phyloP scores from a whole-genome alignment of 2,329 filamentous ascomycete species.

The Botrytis deweyae region DNA sequence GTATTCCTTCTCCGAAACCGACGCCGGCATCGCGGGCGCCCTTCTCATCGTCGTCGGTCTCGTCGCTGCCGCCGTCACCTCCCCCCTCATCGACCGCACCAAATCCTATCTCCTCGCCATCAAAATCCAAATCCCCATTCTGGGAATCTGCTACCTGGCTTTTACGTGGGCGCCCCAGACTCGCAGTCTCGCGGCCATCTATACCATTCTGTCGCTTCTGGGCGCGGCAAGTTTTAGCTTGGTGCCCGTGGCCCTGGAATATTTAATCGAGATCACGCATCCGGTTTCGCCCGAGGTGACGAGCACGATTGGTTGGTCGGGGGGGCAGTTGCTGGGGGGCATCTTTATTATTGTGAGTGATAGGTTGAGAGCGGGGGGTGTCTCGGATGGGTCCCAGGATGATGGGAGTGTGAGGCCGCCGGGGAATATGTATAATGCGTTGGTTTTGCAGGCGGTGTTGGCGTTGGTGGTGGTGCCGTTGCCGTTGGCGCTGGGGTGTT shows the following conservation, averaged over 20 bases:
- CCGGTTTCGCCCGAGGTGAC: constrained; percentile 85
- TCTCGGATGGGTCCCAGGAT: constrained; percentile 41
- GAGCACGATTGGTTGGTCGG: constrained; percentile 79
- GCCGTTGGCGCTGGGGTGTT: constrained; percentile 67
- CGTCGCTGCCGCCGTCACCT: constrained; percentile 69
- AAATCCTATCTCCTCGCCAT: constrained; percentile 75
- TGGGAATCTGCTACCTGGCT: constrained; percentile 69
- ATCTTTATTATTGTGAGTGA: constrained; percentile 82
- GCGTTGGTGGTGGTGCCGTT: constrained; percentile 63
- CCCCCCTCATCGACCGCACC: constrained; percentile 80
- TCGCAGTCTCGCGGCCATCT: constrained; percentile 63
- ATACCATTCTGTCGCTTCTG: constrained; percentile 70
- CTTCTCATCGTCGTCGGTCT: constrained; percentile 88
- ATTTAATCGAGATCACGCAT: constrained; percentile 81
- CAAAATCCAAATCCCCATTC: constrained; percentile 71
- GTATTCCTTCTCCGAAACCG: constrained; percentile 77
- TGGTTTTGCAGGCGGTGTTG: constrained; percentile 78
- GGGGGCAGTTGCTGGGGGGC: constrained; percentile 81
- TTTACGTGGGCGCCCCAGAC: constrained; percentile 76
- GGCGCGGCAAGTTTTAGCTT: constrained; percentile 79
- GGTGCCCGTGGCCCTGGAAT: constrained; percentile 83
- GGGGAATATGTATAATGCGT: constrained; percentile 68
- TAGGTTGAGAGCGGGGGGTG: constrained; percentile 57
- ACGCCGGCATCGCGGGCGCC: constrained; percentile 87
- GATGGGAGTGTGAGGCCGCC: constrained; percentile 53